These are phyloP conservation scores for Agrocybe praecox DNA, from an alignment of 768 basidiomycete species.

Conservation along the genomic window DNA sequence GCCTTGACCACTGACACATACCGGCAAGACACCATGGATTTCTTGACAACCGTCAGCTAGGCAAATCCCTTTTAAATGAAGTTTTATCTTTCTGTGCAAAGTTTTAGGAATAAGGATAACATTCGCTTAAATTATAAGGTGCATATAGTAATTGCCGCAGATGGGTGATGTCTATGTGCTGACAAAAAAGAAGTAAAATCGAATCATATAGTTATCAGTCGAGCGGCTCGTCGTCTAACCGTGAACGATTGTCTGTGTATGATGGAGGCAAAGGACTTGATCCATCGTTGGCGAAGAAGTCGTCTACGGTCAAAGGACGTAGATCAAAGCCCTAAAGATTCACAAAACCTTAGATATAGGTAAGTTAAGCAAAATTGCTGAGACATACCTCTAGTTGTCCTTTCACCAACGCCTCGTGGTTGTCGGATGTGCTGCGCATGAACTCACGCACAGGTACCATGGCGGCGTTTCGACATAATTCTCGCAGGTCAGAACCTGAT, in stretches of 20 bases:
- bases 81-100: background rate
- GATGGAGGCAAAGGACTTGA: slow-evolving; percentile 36
- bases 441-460: slow-evolving; percentile 92
- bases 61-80: slow-evolving; percentile 16
- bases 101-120: background rate
- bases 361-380: background rate
- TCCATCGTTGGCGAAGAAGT: slow-evolving; percentile 60
- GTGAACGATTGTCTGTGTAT: slow-evolving; percentile 22
- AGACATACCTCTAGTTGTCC: slow-evolving; percentile 48
- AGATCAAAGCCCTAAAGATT: slow-evolving; percentile 71
- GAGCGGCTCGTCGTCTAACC: slow-evolving; percentile 24
- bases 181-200: background rate
- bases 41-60: slow-evolving; percentile 25
- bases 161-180: background rate
- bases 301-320: slow-evolving; percentile 68
- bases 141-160: background rate
- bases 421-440: slow-evolving; percentile 53
- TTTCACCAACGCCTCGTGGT: slow-evolving; percentile 46
- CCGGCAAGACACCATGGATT: slow-evolving; percentile 25
- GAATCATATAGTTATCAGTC: slow-evolving; percentile 11
- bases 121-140: background rate
- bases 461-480: slow-evolving; percentile 91
- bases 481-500: slow-evolving; percentile 90
- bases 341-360: background rate
- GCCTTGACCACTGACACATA: slow-evolving; percentile 29